phyloP scores from a whole-genome alignment of 176 grass and related monocot genomes.

The Typha latifolia region DNA sequence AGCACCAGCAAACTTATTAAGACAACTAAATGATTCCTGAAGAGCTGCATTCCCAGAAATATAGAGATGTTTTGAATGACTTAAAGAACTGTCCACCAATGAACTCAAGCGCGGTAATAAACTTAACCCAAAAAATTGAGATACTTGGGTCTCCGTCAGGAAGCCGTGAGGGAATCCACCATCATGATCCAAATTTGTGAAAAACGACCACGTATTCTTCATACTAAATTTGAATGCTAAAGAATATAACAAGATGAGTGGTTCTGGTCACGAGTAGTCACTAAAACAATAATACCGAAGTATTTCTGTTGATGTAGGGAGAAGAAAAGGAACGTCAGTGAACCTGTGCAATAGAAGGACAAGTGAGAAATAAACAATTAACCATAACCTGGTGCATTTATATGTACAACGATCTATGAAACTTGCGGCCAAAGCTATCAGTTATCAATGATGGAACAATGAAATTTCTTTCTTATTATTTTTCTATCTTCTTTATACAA shows the following conservation, averaged over 20 bases:
- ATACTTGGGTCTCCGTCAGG: constrained; percentile 43
- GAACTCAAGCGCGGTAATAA: constrained; percentile 49
- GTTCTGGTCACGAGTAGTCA: background rate
- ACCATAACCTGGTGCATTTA: no score
- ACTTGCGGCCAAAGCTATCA: no score
- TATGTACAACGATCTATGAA: no score
- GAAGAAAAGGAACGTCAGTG: background rate
- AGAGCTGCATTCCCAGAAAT: constrained; percentile 43
- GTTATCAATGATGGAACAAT: no score
- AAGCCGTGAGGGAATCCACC: constrained; percentile 35
- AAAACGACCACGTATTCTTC: constrained; percentile 42
- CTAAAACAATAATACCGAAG: background rate
- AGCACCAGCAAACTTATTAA: constrained; percentile 70
- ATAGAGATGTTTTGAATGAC: constrained; percentile 43
- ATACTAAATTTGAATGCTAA: constrained; percentile 20
- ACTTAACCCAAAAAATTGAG: constrained; percentile 43
- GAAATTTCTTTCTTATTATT: no score
- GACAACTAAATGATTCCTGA: constrained; percentile 43
- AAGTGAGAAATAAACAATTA: no score
- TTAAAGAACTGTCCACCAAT: constrained; percentile 45
- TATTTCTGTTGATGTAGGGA: background rate
- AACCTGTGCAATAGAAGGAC: background rate
- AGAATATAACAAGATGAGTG: background rate
- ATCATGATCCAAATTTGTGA: constrained; percentile 44
- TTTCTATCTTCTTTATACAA: no score